Evolutionary conservation across 2,329 filamentous ascomycete genomes (phyloP).

Genomic region (Neonectria ditissima): DNA sequence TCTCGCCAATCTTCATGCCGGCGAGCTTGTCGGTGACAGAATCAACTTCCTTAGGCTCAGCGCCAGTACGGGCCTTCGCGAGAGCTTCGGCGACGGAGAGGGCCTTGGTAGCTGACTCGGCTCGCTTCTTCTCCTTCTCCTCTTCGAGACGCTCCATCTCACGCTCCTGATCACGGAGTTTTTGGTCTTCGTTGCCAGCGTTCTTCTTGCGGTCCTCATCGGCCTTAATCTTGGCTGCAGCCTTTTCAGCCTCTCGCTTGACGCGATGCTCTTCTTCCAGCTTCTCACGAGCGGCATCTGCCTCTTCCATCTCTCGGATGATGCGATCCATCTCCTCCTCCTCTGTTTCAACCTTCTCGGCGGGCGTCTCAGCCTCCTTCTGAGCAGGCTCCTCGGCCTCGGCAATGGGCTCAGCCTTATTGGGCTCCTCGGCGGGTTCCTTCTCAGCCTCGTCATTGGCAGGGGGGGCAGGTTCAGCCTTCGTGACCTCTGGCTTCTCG

Average conservation of each 20-base stretch:
- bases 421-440: slow-evolving; percentile 19
- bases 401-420: slow-evolving; percentile 21
- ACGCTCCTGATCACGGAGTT: slow-evolving; percentile 77
- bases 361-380: slow-evolving; percentile 45
- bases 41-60: slow-evolving; percentile 54
- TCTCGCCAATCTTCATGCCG: slow-evolving; percentile 62
- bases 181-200: slow-evolving; percentile 70
- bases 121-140: slow-evolving; percentile 71
- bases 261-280: slow-evolving; percentile 61
- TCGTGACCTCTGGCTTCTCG: slow-evolving; percentile 36
- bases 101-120: slow-evolving; percentile 62
- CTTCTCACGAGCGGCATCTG: slow-evolving; percentile 62
- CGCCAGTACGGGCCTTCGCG: slow-evolving; percentile 53
- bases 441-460: slow-evolving; percentile 18
- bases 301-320: slow-evolving; percentile 72
- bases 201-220: slow-evolving; percentile 57
- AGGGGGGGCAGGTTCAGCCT: slow-evolving; percentile 48
- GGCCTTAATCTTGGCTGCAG: slow-evolving; percentile 63
- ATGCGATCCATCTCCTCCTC: slow-evolving; percentile 71
- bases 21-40: slow-evolving; percentile 63
- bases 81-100: slow-evolving; percentile 65
- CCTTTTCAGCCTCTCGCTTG: slow-evolving; percentile 59
- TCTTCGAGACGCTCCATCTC: slow-evolving; percentile 81
- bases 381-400: slow-evolving; percentile 41
- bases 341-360: slow-evolving; percentile 53